Conservation (phyloP, 2,329 filamentous ascomycete genomes). For the Phyllosticta citriasiana region DNA sequence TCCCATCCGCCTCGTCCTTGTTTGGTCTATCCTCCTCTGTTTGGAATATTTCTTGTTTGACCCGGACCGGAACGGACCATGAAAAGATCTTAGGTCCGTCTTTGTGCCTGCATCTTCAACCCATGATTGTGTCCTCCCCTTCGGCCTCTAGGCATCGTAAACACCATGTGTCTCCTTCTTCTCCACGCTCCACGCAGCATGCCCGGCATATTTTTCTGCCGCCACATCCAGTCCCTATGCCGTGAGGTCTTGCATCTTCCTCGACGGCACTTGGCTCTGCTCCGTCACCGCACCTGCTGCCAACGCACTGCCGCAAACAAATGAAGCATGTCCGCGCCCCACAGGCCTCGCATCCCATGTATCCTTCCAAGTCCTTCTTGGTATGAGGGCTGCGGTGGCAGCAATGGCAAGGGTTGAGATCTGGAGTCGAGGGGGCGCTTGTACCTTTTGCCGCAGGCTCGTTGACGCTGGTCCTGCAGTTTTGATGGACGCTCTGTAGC, state of each 20-base stretch:
- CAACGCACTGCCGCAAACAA: slow-evolving; percentile 55
- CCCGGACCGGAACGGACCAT: neutral
- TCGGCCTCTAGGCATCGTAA: slow-evolving; percentile 44
- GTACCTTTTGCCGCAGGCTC: neutral
- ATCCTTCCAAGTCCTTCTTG: slow-evolving; percentile 56
- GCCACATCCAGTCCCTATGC: slow-evolving; percentile 23
- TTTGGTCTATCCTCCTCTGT: neutral
- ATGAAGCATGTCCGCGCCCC: slow-evolving; percentile 55
- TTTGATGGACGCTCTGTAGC: neutral
- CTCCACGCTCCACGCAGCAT: slow-evolving; percentile 57
- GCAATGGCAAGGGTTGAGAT: slow-evolving; percentile 52
- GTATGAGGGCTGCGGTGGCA: slow-evolving; percentile 57
- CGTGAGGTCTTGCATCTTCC: neutral
- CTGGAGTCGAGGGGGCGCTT: neutral
- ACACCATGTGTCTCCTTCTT: slow-evolving; percentile 57
- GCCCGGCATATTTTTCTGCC: slow-evolving; percentile 52
- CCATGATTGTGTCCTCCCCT: slow-evolving; percentile 1
- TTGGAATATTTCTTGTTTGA: neutral
- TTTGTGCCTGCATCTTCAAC: neutral
- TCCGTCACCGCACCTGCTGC: neutral
- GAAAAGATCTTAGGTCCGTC: neutral
- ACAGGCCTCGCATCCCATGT: slow-evolving; percentile 54
- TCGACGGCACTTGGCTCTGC: neutral
- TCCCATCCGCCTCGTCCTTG: neutral
- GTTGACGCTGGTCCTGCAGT: neutral